Evolutionary conservation across 331 rosid species (phyloP), one percentile per base, ranked within the genome.

Genomic region (Pyracantha coccinea): DNA sequence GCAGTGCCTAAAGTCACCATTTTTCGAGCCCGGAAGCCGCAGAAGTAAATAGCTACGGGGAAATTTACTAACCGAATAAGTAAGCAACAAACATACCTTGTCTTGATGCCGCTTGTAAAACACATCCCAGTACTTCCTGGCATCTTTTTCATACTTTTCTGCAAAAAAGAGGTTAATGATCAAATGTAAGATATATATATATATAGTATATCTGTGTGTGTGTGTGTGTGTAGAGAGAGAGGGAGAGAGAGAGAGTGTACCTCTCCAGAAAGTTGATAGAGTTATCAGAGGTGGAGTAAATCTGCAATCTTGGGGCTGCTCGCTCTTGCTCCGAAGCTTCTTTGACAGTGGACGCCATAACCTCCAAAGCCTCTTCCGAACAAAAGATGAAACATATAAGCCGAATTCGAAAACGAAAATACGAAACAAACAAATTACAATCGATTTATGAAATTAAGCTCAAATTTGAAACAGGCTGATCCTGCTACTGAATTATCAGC

Each of bases 91-190:
- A 29, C 89, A 74, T 63, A 92, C 97, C 86, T 71, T 89, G 75
- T 90, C 97, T 79, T 86, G 89, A 86, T 94, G 97, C 71, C 81
- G 90, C 81, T 86, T 92, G 83, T 94, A 94, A 84, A 94, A 94
- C 35, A 90, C 83, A 84, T 94, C 99, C 99, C 99, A 94, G 74
- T 94, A 83, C 85, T 84, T 90, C 76, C 84, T 94, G 53, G 97
- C 99, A 67, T 92, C 97, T 81, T 82, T 87, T 83, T 89, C 97
- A 74, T 90, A 94, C 82, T 94, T 94, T 11, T 90, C 96, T 90
- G 87, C 69, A 72, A 79, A 17, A 74, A 57, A 60, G 29, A 68
- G 17, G 27, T 5, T n/a, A 45, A 66, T 52, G 24, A 20, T 11
- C 45, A 13, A 11, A 63, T 17, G 21, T 20, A 7, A 41, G 14